phyloP scores from a whole-genome alignment of 2,329 filamentous ascomycete genomes.

The Xylariaceae sp. region DNA sequence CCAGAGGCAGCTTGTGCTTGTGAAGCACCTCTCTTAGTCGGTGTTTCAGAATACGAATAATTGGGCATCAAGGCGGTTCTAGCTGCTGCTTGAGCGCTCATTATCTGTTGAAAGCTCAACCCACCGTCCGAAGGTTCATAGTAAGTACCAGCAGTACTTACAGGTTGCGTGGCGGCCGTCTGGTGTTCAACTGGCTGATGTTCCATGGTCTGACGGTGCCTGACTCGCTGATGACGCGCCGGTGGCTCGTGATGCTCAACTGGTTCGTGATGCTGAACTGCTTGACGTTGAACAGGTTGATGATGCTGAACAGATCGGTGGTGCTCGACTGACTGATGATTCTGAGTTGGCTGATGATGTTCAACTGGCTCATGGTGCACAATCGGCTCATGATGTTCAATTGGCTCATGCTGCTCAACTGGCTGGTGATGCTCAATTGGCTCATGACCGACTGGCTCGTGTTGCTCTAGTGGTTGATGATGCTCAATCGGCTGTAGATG shows the following conservation, averaged over 20 bases:
- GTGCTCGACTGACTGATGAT: background rate
- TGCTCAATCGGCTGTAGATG: background rate
- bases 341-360: background rate
- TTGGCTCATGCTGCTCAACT: background rate
- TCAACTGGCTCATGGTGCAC: background rate
- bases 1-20: slow-evolving; percentile 18
- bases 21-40: slow-evolving; percentile 15
- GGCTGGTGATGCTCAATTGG: background rate
- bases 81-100: slow-evolving; percentile 11
- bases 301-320: no score
- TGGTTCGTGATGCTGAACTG: background rate
- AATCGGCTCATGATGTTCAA: background rate
- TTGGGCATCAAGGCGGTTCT: slow-evolving; percentile 7
- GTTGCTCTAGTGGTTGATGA: background rate
- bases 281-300: background rate
- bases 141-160: slow-evolving; percentile 19
- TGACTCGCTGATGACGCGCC: background rate
- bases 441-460: background rate
- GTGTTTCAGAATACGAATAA: slow-evolving; percentile 18
- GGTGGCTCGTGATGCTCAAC: background rate
- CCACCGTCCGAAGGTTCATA: slow-evolving; percentile 20
- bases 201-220: background rate
- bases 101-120: slow-evolving; percentile 19
- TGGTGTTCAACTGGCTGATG: slow-evolving; percentile 22
- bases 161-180: slow-evolving; percentile 12